These are phyloP conservation scores for Kwoniella bestiolae DNA, from an alignment of 768 basidiomycete species.

Conservation along the genomic window DNA sequence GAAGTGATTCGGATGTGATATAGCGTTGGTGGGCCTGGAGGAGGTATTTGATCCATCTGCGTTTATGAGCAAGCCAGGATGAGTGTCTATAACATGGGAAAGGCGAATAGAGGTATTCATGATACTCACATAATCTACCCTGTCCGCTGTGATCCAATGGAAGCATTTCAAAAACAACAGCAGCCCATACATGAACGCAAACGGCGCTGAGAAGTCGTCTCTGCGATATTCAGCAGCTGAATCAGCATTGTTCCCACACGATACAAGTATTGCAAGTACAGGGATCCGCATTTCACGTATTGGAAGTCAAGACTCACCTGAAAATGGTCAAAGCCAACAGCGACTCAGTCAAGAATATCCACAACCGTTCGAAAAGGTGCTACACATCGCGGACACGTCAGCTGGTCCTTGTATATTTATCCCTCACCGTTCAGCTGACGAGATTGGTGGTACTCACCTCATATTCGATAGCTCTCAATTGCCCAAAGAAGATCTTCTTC, in stretches of 20 bases:
- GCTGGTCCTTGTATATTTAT: no score
- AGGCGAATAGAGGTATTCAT: no score
- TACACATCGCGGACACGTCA: constrained; percentile 54
- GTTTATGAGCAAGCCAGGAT: background rate
- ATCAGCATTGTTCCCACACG: background rate
- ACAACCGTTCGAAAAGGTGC: constrained; percentile 92
- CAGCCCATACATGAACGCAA: constrained; percentile 92
- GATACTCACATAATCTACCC: constrained; percentile 86
- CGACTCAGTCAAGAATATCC: constrained; percentile 98
- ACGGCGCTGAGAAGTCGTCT: constrained; percentile 59
- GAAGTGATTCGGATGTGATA: constrained; percentile 83
- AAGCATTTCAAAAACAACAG: constrained; percentile 94
- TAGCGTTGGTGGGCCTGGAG: constrained; percentile 77
- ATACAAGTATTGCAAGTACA: background rate
- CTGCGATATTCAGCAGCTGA: constrained; percentile 26
- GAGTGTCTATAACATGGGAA: background rate
- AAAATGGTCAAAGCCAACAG: constrained; percentile 96
- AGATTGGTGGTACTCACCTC: no score
- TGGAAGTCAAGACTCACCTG: constrained; percentile 58
- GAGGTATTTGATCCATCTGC: constrained; percentile 96
- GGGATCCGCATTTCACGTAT: no score
- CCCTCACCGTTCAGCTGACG: no score
- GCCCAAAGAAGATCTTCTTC: constrained; percentile 89
- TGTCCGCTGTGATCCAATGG: constrained; percentile 94
- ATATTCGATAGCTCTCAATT: constrained; percentile 81